phyloP scores from a whole-genome alignment of 176 grass and related monocot species.

The Lolium multiflorum region DNA sequence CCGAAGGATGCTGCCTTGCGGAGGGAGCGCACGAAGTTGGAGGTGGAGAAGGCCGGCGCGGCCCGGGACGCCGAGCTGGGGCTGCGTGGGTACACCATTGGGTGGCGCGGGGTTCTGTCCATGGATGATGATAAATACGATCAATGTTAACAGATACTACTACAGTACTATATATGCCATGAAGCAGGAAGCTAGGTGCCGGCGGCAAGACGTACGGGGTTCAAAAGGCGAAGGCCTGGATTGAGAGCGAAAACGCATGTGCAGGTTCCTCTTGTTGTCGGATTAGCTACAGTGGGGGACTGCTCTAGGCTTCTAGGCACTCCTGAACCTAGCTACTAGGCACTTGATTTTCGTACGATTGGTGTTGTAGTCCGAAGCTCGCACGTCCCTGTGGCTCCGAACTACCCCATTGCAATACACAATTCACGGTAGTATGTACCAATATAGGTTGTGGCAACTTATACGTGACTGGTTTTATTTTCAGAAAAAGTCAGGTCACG shows the following conservation, averaged over 20 bases:
- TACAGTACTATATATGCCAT: neutral
- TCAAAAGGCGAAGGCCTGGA: neutral
- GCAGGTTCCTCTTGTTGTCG: neutral
- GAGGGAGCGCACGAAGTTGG: constrained; percentile 51
- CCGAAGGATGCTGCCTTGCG: constrained; percentile 38
- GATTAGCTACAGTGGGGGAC: neutral
- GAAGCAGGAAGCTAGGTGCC: neutral
- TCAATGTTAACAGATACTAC: neutral
- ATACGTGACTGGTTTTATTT: too few species aligned
- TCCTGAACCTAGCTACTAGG: neutral
- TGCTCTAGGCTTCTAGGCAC: neutral
- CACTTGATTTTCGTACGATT: neutral
- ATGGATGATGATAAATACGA: constrained; percentile 34
- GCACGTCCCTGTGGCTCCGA: too few species aligned
- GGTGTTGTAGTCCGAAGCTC: neutral
- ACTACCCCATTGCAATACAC: too few species aligned
- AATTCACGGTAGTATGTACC: too few species aligned
- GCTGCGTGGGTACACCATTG: constrained; percentile 13
- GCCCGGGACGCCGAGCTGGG: constrained; percentile 30
- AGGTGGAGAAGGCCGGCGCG: constrained; percentile 46
- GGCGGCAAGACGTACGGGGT: constrained; percentile 2
- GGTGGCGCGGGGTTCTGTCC: constrained; percentile 37
- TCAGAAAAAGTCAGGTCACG: too few species aligned
- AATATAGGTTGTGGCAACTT: too few species aligned
- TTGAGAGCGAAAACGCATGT: neutral